Evolutionary conservation across 1,284 basidiomycete species (phyloP), one percentile per base, ranked within the genome.

Genomic region (Kwoniella shivajii): DNA sequence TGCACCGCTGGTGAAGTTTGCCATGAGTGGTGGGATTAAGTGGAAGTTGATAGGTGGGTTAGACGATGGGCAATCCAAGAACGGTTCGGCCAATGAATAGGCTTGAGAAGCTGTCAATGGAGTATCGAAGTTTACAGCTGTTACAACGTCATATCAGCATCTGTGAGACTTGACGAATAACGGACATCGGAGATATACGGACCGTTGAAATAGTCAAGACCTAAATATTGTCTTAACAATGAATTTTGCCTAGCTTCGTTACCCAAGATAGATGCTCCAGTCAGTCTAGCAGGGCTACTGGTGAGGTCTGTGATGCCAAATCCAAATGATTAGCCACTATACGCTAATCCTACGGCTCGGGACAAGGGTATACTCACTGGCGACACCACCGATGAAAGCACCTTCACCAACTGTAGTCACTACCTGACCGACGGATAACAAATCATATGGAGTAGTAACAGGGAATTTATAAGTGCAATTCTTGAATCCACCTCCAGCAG

Each of bases 381-480:
- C 60, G 1, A 50, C 30, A 20, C 54, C 61, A 16, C 61, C 61
- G 44, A 63, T 57, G 41, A 63, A 60, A n/a, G 61, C 61, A 22
- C 55, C 61, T 52, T 63, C 61, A 20, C 61, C 61, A 38, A 63
- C 61, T 14, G 61, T 60, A 9, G 61, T 63, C 33, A 63, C 42
- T 22, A 63, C 55, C 42, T 63, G 61, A 14, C 26, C 53, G n/a
- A 63, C 42, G 6, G 57, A 4, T 13, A 63, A 31, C 20, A 57
- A 44, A 20, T 60, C 58, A 11, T 57, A 42, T 0, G 55, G 57
- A 1, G 54, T 59, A 29, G 54, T 57, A 3, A 59, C 58, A 6
- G 54, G 57, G 61, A 63, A 63, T 22, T 45, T 63, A 44, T 63
- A 63, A 6, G 61, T 63, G 38, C 61, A 63, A 37, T 63, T 63